A percentile compares a stretch with the other conserved stretches of the same genome.
phyloP scores from a whole-genome alignment of 345 rosid genomes.

The Gossypium bickii region DNA sequence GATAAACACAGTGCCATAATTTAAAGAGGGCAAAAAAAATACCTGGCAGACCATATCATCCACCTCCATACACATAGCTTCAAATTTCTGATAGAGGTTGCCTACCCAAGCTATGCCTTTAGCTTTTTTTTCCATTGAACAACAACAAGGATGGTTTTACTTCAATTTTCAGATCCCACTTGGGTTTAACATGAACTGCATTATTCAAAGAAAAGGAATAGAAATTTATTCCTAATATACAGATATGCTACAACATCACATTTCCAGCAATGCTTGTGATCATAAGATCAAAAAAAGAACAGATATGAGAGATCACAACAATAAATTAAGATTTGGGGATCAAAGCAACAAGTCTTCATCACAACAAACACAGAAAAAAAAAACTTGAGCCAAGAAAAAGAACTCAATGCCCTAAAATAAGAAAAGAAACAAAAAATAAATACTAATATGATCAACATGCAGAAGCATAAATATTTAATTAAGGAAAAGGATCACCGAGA shows the following conservation, averaged over 20 bases:
- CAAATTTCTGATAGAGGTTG: constrained; percentile 26
- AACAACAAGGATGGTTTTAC: neutral
- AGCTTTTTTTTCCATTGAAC: constrained; percentile 19
- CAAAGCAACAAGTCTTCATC: neutral
- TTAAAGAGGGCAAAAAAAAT: too few species aligned
- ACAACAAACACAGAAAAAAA: neutral
- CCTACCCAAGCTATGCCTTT: constrained; percentile 27
- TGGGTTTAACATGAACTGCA: neutral
- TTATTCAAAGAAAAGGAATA: neutral
- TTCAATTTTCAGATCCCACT: neutral
- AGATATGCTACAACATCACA: neutral
- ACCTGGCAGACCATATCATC: constrained; percentile 32
- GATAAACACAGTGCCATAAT: too few species aligned
- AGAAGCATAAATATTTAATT: neutral
- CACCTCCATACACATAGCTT: constrained; percentile 24
- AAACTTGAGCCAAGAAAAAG: neutral
- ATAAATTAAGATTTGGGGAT: neutral
- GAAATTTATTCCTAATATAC: too few species aligned
- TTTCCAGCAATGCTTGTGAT: neutral
- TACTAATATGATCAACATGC: neutral
- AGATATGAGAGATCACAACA: neutral
- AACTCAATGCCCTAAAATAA: too few species aligned
- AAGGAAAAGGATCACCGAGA: neutral
- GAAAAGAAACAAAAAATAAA: neutral
- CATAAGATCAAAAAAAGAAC: neutral